Base-by-base conservation (phyloP, 441 rosid genomes). In the California macrophylla region DNA sequence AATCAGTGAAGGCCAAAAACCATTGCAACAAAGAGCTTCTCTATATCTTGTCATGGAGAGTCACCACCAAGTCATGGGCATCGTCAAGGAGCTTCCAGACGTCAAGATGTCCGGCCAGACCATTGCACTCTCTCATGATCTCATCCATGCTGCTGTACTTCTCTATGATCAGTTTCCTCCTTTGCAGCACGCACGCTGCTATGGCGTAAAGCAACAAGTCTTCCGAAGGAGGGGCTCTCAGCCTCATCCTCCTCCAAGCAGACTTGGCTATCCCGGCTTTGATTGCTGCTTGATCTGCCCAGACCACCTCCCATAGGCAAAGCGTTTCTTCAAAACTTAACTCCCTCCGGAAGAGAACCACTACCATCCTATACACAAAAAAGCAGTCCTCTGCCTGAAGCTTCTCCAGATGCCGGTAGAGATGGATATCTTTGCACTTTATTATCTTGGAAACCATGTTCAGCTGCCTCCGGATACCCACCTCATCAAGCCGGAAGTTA, bases 231-330 rank as follows among this genome's bases (percentile, higher is more conserved):
- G 98, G 98, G 45, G 97, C 96, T 71, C 92, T 76, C 42, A 82
- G 74, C 78, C 94, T 78, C 74, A 89, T 83, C 78, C 89, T 88
- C 28, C 96, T 87, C 90, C 94, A 83, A 1, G 89, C 89, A 2
- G 94, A 91, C 69, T 88, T 93, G 24, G 93, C 88, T 7, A 93
- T 83, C 67, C 93, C 90, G 8, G 88, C 90, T 75, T 96, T 91
- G 24, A 89, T 83, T 20, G 97, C 94, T 0, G 97, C 97, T 79
- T 88, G 96, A 82, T 91, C 97, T 16, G 97, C 98, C 97, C 97
- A 91, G 89, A 91, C 86, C 66, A 93, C 97, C 81, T 91, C 98
- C 98, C 97, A 91, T 0, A 91, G 88, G 84, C 93, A 86, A 50
- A 83, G 69, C 10, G 97, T 88, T 76, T 93, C 94, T 66, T 91